Conservation (phyloP, 164 flowering plant genomes). For the Kalanchoe fedtschenkoi region DNA sequence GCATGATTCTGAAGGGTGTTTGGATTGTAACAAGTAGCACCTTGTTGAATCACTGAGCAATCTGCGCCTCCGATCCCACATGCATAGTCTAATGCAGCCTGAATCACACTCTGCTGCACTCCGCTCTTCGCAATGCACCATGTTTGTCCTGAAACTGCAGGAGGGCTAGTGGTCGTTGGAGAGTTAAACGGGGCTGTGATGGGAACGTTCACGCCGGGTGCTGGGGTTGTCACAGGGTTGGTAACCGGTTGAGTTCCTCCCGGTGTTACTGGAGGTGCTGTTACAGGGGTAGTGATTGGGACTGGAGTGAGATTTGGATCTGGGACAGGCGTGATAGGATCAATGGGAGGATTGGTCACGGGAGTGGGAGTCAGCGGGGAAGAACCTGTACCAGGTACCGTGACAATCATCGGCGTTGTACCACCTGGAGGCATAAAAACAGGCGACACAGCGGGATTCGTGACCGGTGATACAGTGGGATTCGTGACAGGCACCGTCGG, state of each 20-base stretch:
- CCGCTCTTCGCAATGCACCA: conserved; percentile 92
- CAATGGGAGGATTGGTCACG: conserved; percentile 20
- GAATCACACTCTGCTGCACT: conserved; percentile 36
- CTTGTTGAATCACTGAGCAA: conserved; percentile 66
- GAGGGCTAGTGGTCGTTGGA: conserved; percentile 31
- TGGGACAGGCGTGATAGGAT: conserved; percentile 14
- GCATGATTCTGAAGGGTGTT: conserved; percentile 70
- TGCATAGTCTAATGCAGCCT: conserved; percentile 84
- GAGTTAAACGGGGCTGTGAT: conserved; percentile 27
- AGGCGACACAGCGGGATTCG: conserved; percentile 15
- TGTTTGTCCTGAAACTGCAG: conserved; percentile 50
- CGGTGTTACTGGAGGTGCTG: conserved; percentile 25
- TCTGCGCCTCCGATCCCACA: conserved; percentile 87
- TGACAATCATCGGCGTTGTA: conserved; percentile 28
- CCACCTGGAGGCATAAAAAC: conserved; percentile 14
- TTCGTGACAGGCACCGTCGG: conserved; percentile 13
- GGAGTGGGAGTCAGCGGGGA: conserved; percentile 13
- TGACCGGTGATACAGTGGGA: conserved; percentile 17
- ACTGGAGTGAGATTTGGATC: conserved; percentile 16
- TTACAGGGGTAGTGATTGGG: conserved; percentile 25
- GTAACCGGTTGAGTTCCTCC: conserved; percentile 12
- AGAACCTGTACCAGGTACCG: conserved; percentile 39
- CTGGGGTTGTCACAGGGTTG: conserved; percentile 46
- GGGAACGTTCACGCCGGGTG: conserved; percentile 24
- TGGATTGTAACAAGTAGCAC: conserved; percentile 72